Conservation (phyloP, 2,329 filamentous ascomycete genomes). For the Apiospora sp. region DNA sequence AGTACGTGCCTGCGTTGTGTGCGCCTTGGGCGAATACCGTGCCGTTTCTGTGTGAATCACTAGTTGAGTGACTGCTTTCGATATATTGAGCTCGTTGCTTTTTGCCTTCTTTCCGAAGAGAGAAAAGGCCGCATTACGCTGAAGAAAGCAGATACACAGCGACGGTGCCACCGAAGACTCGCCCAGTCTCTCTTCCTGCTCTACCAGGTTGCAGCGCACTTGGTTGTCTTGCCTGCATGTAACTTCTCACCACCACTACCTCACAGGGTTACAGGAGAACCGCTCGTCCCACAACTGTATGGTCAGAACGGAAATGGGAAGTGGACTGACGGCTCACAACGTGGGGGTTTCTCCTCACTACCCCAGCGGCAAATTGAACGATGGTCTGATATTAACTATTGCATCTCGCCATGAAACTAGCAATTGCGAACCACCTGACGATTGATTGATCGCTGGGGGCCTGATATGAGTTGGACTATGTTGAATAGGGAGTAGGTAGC, state of each 20-base stretch:
- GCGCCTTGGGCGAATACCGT: constrained; percentile 2
- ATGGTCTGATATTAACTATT: constrained; percentile 21
- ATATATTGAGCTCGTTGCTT: constrained; percentile 6
- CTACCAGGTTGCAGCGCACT: constrained; percentile 14
- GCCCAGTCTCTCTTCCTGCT: background rate
- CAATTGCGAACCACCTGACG: constrained; percentile 17
- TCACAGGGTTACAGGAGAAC: constrained; percentile 12
- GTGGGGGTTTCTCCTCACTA: constrained; percentile 20
- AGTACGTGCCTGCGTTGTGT: background rate
- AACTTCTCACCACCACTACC: constrained; percentile 17
- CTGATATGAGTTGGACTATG: background rate
- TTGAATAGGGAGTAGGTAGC: background rate
- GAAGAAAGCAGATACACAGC: constrained; percentile 10
- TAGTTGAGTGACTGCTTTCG: constrained; percentile 6
- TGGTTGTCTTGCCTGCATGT: constrained; percentile 14
- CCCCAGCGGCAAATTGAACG: constrained; percentile 16
- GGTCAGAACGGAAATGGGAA: constrained; percentile 13
- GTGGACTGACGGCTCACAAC: constrained; percentile 18
- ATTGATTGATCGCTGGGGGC: background rate
- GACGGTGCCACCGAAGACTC: background rate
- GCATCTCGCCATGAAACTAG: constrained; percentile 15
- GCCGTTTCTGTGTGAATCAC: constrained; percentile 20
- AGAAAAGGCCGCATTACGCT: constrained; percentile 9
- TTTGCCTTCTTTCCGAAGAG: constrained; percentile 1
- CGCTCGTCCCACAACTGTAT: constrained; percentile 21